Evolutionary conservation across 768 basidiomycete species (phyloP).

Genomic region (Hysterangium stoloniferum): DNA sequence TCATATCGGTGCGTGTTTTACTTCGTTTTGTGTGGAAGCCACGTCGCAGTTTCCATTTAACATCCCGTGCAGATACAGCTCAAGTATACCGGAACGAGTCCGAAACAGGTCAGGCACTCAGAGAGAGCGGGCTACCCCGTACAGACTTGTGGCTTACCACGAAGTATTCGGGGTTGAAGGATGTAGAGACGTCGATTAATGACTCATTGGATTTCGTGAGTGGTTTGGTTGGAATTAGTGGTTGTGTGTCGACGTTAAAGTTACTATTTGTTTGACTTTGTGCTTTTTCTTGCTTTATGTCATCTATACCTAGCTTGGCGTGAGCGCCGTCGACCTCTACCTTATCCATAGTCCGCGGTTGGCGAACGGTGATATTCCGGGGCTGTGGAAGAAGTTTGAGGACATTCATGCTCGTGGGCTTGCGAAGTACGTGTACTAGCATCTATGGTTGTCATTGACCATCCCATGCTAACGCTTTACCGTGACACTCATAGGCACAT

Average conservation of each 20-base stretch:
- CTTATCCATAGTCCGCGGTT: constrained; percentile 54
- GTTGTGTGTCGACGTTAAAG: neutral
- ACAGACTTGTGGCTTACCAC: constrained; percentile 57
- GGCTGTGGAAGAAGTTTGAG: constrained; percentile 59
- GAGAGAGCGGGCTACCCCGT: constrained; percentile 50
- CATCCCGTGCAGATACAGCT: constrained; percentile 57
- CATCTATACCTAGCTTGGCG: constrained; percentile 28
- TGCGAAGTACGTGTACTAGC: constrained; percentile 19
- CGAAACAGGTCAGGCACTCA: constrained; percentile 46
- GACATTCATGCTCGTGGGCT: constrained; percentile 46
- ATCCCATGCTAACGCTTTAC: too few species aligned
- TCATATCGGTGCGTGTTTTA: constrained; percentile 55
- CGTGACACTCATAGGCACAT: constrained; percentile 46
- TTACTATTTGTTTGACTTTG: neutral
- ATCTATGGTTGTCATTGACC: neutral
- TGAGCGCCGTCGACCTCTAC: constrained; percentile 63
- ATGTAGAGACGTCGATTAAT: constrained; percentile 46
- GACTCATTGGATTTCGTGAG: constrained; percentile 50
- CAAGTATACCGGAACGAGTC: constrained; percentile 54
- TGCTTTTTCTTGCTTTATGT: neutral
- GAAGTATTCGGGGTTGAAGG: constrained; percentile 48
- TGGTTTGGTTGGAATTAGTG: too few species aligned
- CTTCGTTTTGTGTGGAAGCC: too few species aligned
- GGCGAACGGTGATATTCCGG: constrained; percentile 50
- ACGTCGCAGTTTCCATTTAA: too few species aligned